phyloP scores from a whole-genome alignment of 1,284 basidiomycete species.

The Termitomyces sp. region DNA sequence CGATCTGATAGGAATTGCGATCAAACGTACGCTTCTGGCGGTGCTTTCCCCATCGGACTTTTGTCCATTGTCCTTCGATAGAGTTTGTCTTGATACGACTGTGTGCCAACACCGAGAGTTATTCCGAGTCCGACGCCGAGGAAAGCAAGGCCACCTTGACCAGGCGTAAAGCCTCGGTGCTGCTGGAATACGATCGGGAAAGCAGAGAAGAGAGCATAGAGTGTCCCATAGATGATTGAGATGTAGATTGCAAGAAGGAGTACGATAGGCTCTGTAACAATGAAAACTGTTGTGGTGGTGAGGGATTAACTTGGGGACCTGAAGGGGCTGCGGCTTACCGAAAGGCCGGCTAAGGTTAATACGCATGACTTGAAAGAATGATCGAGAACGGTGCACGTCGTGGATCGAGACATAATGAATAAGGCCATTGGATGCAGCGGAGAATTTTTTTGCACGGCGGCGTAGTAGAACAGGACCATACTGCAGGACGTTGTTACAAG shows the following conservation, averaged over 20 bases:
- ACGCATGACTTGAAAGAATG: constrained; percentile 34
- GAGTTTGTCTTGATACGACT: constrained; percentile 50
- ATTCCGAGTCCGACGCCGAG: constrained; percentile 62
- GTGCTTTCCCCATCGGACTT: constrained; percentile 45
- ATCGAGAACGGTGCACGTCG: constrained; percentile 44
- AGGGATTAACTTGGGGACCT: neutral
- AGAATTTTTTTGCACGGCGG: constrained; percentile 46
- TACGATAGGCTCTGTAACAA: constrained; percentile 67
- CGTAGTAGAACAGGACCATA: constrained; percentile 68
- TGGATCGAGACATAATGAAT: constrained; percentile 48
- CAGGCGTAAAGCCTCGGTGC: constrained; percentile 53
- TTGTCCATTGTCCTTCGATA: constrained; percentile 50
- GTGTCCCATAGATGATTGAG: constrained; percentile 58
- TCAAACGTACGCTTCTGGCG: constrained; percentile 51
- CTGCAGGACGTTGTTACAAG: constrained; percentile 23
- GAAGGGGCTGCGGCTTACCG: constrained; percentile 29
- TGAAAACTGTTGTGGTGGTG: constrained; percentile 39
- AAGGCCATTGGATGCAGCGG: constrained; percentile 37
- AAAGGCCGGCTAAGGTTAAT: constrained; percentile 58
- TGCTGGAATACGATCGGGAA: constrained; percentile 62
- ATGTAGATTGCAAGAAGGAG: constrained; percentile 63
- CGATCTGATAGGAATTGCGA: neutral
- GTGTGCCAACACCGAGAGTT: constrained; percentile 44
- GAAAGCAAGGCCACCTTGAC: constrained; percentile 60
- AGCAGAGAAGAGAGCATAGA: constrained; percentile 55